Evolutionary conservation across 768 basidiomycete species (phyloP).

Genomic region (Lactarius tabidus): DNA sequence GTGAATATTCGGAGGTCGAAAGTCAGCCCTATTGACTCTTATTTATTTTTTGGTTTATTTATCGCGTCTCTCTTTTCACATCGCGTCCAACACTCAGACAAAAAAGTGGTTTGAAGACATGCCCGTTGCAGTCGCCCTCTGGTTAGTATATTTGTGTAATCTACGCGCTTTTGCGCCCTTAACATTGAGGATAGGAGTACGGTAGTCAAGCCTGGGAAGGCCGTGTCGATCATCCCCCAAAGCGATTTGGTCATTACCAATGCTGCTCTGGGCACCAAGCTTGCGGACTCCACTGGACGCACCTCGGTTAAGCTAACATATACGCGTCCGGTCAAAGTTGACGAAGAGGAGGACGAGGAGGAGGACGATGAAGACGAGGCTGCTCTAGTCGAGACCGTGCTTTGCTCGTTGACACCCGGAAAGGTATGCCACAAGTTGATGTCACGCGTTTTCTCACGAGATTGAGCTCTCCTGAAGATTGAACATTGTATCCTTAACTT

Average conservation of each 20-base stretch:
- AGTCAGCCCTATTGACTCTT: neutral
- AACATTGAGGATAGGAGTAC: conserved; percentile 48
- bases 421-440: conserved; percentile 48
- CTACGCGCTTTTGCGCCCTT: conserved; percentile 15
- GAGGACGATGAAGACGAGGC: conserved; percentile 36
- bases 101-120: conserved; percentile 37
- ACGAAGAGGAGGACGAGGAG: conserved; percentile 46
- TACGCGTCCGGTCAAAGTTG: conserved; percentile 37
- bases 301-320: conserved; percentile 69
- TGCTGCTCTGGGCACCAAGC: conserved; percentile 69
- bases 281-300: conserved; percentile 56
- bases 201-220: conserved; percentile 53
- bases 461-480: conserved; percentile 43
- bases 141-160: conserved; percentile 37
- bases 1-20: conserved; percentile 33
- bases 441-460: neutral
- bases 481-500: conserved; percentile 74
- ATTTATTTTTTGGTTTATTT: neutral
- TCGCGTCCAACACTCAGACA: conserved; percentile 6
- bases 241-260: conserved; percentile 79
- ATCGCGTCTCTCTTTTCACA: neutral
- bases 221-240: conserved; percentile 53
- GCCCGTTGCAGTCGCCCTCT: conserved; percentile 61
- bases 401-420: conserved; percentile 79
- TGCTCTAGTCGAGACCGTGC: conserved; percentile 46